Conservation (phyloP, 768 basidiomycete genomes). For the Exidia glandulosa region DNA sequence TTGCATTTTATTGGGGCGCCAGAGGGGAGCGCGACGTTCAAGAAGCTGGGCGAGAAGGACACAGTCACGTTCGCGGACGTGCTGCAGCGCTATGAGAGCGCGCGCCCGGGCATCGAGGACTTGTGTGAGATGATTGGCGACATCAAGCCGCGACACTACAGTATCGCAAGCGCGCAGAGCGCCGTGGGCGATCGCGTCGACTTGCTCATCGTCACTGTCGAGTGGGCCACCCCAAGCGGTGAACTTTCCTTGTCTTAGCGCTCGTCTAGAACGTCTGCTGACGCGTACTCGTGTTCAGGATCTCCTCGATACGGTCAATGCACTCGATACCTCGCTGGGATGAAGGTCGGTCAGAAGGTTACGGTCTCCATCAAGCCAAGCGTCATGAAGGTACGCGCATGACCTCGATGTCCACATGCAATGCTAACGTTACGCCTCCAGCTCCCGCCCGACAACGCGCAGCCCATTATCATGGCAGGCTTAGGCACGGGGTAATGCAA, state of each 20-base stretch:
- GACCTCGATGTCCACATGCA: neutral
- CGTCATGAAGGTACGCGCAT: constrained; percentile 80
- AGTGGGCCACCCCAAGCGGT: constrained; percentile 85
- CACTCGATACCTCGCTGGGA: constrained; percentile 81
- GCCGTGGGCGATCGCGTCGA: constrained; percentile 94
- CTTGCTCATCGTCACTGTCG: constrained; percentile 89
- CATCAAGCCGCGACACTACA: constrained; percentile 96
- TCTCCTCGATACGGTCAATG: constrained; percentile 82
- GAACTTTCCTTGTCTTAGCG: constrained; percentile 16
- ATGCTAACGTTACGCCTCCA: constrained; percentile 19
- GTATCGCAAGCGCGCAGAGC: constrained; percentile 91
- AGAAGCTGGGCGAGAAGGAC: constrained; percentile 90
- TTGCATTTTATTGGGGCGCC: constrained; percentile 88
- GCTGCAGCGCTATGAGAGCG: constrained; percentile 61
- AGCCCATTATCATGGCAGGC: constrained; percentile 97
- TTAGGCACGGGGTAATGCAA: constrained; percentile 69
- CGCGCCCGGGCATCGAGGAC: constrained; percentile 71
- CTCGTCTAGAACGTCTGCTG: constrained; percentile 2
- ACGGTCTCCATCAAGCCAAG: constrained; percentile 98
- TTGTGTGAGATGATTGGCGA: constrained; percentile 86
- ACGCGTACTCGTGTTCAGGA: constrained; percentile 33
- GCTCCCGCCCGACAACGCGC: constrained; percentile 73
- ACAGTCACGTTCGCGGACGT: constrained; percentile 91
- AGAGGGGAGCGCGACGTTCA: constrained; percentile 86
- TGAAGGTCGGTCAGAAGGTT: constrained; percentile 81